A percentile compares a stretch with the other conserved stretches of the same genome.
phyloP scores from a whole-genome alignment of 352 stramenopile genomes.

The Blastocystis hominis region DNA sequence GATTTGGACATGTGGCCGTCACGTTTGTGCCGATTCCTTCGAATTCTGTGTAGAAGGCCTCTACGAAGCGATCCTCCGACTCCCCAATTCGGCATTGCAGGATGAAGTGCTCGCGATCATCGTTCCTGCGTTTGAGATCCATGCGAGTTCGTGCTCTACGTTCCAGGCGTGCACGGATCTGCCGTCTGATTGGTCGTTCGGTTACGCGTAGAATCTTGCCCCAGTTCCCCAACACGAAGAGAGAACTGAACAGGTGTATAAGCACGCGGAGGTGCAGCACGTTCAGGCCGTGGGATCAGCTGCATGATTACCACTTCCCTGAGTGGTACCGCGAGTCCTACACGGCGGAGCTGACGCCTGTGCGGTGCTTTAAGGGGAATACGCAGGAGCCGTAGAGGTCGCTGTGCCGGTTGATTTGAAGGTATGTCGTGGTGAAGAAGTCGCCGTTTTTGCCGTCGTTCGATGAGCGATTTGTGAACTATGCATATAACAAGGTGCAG shows the following conservation, averaged over 20 bases:
- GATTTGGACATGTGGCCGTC: constrained; percentile 54
- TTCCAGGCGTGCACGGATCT: not conserved
- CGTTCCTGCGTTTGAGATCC: constrained; percentile 51
- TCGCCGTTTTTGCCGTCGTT: constrained; percentile 57
- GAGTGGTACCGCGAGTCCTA: not conserved
- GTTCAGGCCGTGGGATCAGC: constrained; percentile 19
- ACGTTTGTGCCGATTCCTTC: not conserved
- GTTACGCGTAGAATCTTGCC: not conserved
- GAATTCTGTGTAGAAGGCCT: constrained; percentile 5
- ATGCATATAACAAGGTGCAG: constrained; percentile 62
- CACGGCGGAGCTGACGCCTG: not conserved
- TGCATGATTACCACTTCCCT: constrained; percentile 43
- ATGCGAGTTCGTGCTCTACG: not conserved
- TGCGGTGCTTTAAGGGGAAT: constrained; percentile 35
- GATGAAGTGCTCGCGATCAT: constrained; percentile 35
- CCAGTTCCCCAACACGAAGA: constrained; percentile 3
- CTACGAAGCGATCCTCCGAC: constrained; percentile 20
- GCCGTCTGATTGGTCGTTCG: not conserved
- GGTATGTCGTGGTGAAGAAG: constrained; percentile 58
- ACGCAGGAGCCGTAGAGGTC: constrained; percentile 59
- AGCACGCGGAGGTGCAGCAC: not conserved
- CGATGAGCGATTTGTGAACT: constrained; percentile 59
- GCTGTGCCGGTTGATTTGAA: constrained; percentile 11
- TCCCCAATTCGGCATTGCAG: not conserved
- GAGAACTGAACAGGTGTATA: not conserved